Evolutionary conservation across 371 early-diverging fungal genomes (phyloP).

Genomic region (Nematocida sp.): DNA sequence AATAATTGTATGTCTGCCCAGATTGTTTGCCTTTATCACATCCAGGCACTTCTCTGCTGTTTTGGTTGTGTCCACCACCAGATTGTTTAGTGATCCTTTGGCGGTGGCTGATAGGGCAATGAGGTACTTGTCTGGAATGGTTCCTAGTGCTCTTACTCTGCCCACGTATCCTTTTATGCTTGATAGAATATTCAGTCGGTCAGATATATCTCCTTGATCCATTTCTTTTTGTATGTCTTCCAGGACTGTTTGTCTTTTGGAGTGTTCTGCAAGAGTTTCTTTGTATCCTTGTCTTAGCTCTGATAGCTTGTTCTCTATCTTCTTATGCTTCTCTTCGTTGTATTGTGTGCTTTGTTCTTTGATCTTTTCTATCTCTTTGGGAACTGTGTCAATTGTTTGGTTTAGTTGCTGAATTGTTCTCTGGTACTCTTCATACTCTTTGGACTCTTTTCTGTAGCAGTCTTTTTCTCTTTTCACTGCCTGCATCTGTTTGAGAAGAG

Average conservation of each 20-base stretch:
- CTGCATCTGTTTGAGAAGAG: no score
- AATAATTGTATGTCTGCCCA: slow-evolving; percentile 82
- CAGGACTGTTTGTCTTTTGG: slow-evolving; percentile 13
- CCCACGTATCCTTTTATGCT: slow-evolving; percentile 67
- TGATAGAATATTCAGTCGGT: slow-evolving; percentile 31
- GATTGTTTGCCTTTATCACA: slow-evolving; percentile 72
- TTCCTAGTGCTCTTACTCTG: slow-evolving; percentile 85
- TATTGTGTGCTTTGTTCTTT: slow-evolving; percentile 17
- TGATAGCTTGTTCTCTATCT: slow-evolving; percentile 17
- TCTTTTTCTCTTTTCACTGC: no score
- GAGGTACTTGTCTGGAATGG: slow-evolving; percentile 84
- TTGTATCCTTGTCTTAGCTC: slow-evolving; percentile 8
- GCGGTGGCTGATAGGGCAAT: slow-evolving; percentile 88
- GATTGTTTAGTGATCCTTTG: slow-evolving; percentile 71
- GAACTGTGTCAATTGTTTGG: no score
- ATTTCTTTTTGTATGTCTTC: slow-evolving; percentile 7
- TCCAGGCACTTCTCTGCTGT: slow-evolving; percentile 83
- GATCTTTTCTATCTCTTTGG: not conserved
- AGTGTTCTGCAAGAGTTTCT: slow-evolving; percentile 27
- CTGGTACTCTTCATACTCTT: no score
- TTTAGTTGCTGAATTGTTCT: no score
- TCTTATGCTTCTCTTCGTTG: slow-evolving; percentile 37
- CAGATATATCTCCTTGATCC: not conserved
- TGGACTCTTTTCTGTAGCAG: no score
- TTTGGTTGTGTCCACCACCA: slow-evolving; percentile 86